These are phyloP conservation scores for Clavariopsis aquatica DNA, from an alignment of 495 filamentous ascomycete genomes.

Conservation along the genomic window DNA sequence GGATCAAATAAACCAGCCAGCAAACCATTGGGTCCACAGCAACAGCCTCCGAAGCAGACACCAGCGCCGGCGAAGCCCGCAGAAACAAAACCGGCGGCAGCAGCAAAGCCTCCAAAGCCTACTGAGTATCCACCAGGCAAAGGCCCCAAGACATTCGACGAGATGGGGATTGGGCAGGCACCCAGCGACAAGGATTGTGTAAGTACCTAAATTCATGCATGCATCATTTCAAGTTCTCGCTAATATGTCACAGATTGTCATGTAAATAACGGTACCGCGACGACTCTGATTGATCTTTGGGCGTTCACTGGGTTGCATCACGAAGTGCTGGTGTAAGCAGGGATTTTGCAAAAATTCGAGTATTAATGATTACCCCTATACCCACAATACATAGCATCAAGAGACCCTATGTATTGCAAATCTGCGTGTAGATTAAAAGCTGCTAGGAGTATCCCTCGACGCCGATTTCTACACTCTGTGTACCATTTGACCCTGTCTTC, in stretches of 20 bases:
- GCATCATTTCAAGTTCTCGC: conserved; percentile 13
- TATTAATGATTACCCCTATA: conserved; percentile 16
- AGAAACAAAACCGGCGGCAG: conserved; percentile 1
- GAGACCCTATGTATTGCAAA: not conserved
- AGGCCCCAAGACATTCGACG: conserved; percentile 95
- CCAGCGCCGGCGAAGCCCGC: conserved; percentile 11
- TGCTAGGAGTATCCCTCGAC: too few species aligned
- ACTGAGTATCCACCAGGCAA: conserved; percentile 55
- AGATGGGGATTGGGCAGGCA: conserved; percentile 87
- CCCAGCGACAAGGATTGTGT: conserved; percentile 88
- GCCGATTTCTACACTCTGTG: too few species aligned
- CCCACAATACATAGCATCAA: conserved; percentile 1
- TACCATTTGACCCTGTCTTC: too few species aligned
- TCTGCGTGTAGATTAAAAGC: not conserved
- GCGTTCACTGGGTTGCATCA: conserved; percentile 19
- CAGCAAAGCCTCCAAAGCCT: conserved; percentile 36
- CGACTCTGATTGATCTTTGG: not conserved
- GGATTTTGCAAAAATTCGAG: conserved; percentile 5
- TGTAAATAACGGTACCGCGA: conserved; percentile 49
- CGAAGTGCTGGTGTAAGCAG: conserved; percentile 1
- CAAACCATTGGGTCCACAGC: not conserved
- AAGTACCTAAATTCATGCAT: conserved; percentile 52
- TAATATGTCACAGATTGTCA: conserved; percentile 56
- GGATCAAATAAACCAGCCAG: conserved; percentile 4
- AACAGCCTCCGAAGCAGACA: conserved; percentile 13